Conservation (phyloP, 2,329 filamentous ascomycete genomes). For the Coleophoma crateriformis region DNA sequence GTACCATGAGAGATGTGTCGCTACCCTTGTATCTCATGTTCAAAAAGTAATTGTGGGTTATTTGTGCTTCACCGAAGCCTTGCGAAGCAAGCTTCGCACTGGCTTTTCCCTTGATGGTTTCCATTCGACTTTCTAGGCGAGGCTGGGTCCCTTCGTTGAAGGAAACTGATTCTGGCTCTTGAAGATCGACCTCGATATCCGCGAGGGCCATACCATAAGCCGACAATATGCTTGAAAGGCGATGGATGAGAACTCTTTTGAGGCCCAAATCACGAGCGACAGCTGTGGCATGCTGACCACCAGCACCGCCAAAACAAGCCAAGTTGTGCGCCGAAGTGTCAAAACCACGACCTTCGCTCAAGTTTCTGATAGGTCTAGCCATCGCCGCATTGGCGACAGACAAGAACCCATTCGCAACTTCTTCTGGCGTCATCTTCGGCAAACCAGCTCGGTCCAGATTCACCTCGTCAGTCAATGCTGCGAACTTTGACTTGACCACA, state of each 20-base stretch:
- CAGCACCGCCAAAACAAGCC: slow-evolving; percentile 86
- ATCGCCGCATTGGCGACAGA: slow-evolving; percentile 90
- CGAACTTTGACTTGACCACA: slow-evolving; percentile 68
- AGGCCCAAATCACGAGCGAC: slow-evolving; percentile 81
- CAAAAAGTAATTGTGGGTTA: no score
- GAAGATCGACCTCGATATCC: slow-evolving; percentile 58
- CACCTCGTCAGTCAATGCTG: slow-evolving; percentile 69
- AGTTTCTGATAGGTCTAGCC: slow-evolving; percentile 80
- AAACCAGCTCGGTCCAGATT: slow-evolving; percentile 59
- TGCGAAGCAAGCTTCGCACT: no score
- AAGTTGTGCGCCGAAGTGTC: slow-evolving; percentile 82
- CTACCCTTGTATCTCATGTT: no score
- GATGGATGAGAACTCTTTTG: slow-evolving; percentile 77
- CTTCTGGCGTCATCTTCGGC: slow-evolving; percentile 59
- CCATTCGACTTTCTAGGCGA: background rate
- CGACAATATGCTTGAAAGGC: slow-evolving; percentile 82
- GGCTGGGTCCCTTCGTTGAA: no score
- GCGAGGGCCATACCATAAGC: slow-evolving; percentile 91
- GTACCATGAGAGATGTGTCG: no score
- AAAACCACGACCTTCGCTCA: slow-evolving; percentile 87
- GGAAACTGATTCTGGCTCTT: no score
- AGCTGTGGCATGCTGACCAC: slow-evolving; percentile 83
- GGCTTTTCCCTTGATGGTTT: no score
- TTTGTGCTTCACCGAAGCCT: no score
- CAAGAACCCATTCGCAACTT: slow-evolving; percentile 54